Base-by-base conservation (phyloP, 192 early-diverging fungal species). In the Backusella morwellensis region DNA sequence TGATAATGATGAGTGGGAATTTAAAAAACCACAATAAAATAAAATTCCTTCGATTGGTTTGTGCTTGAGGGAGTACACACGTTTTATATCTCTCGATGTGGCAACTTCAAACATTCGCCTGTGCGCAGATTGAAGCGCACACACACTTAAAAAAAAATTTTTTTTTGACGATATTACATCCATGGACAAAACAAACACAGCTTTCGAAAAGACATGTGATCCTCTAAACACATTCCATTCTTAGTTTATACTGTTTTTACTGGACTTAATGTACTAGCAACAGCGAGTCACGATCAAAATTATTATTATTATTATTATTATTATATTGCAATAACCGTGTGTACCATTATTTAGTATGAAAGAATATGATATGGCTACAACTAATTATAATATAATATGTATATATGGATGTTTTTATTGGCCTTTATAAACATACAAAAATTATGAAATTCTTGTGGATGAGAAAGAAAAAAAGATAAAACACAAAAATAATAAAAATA, bases 31-130 rank as follows among this genome's bases (percentile, higher is more conserved):
- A 63, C 23, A 63, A 63, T 63, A 63, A 63, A 63, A 63, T 63
- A 63, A 26, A 26, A 29, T 29, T 63, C 7, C 56, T 63, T 63
- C 56, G 23, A 63, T 63, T 63, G 56, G 56, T 12, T 63, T 63
- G 23, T 29, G 23, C 26, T 14, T 63, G 56, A 63, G 23, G 56
- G 56, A 63, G 56, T 63, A 63, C 56, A 26, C 56, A 63, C 56
- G 56, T 63, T 63, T 63, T 63, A 29, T 63, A 63, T 63, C 56
- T 29, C 56, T 63, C 12, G 56, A 63, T 63, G 56, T 63, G 56
- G 56, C 56, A 63, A 63, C 56, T 63, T 63, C 26, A 63, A 63
- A 63, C 56, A 63, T 63, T 63, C 56, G 56, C 56, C 56, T 63
- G 56, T 63, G 56, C 9, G 56, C 56, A 40, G 38, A 40, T 63